Percentiles rank a stretch among this genome's conserved stretches.
phyloP scores from a whole-genome alignment of 2,329 filamentous ascomycete species.

The Periconia macrospinosa region DNA sequence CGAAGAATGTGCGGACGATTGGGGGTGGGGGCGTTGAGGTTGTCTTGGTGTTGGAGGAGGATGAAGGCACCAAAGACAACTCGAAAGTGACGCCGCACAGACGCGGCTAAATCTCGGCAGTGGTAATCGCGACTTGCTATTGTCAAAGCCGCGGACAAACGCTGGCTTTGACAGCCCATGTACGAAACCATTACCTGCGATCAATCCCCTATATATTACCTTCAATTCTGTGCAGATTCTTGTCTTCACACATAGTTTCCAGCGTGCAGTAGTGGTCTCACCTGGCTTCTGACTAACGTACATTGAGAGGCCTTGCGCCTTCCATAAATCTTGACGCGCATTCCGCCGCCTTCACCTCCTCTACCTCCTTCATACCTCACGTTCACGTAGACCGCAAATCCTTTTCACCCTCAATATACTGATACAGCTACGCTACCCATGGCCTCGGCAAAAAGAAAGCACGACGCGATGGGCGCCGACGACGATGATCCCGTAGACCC shows the following conservation, averaged over 20 bases:
- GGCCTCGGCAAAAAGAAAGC: slow-evolving; percentile 87
- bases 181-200: no score
- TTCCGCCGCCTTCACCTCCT: neutral
- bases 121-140: neutral
- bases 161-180: no score
- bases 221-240: no score
- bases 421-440: slow-evolving; percentile 52
- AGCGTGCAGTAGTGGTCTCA: no score
- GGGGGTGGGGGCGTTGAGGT: slow-evolving; percentile 7
- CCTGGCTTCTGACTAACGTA: neutral
- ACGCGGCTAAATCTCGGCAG: slow-evolving; percentile 24
- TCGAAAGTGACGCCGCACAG: slow-evolving; percentile 23
- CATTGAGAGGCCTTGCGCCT: neutral
- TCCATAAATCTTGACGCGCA: neutral
- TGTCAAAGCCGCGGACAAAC: no score
- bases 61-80: slow-evolving; percentile 3
- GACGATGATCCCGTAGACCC: slow-evolving; percentile 89
- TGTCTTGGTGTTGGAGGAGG: slow-evolving; percentile 12
- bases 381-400: neutral
- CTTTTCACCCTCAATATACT: neutral
- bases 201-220: no score
- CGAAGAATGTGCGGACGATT: slow-evolving; percentile 7
- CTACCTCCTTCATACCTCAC: neutral
- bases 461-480: slow-evolving; percentile 72
- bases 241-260: no score